Evolutionary conservation across 768 basidiomycete species (phyloP).

Genomic region (Gloeostereum incarnatum): DNA sequence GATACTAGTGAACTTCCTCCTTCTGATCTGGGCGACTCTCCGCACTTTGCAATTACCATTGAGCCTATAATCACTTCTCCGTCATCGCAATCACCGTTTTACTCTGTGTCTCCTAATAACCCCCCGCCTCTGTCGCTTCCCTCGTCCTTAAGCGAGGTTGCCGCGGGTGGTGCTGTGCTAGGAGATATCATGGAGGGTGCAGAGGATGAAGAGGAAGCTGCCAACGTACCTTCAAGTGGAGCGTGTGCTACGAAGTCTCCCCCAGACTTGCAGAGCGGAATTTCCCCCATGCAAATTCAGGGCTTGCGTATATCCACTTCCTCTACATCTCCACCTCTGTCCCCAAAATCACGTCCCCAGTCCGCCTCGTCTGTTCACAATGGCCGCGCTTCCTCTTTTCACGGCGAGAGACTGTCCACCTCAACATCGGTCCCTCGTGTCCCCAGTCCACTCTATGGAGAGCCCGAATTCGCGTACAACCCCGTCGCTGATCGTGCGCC

Average conservation of each 20-base stretch:
- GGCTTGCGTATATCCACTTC: slow-evolving; percentile 7
- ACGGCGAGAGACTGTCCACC: too few species aligned
- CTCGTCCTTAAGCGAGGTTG: slow-evolving; percentile 10
- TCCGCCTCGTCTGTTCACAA: not conserved
- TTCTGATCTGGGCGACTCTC: too few species aligned
- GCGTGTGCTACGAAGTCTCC: slow-evolving; percentile 5
- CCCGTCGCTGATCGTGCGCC: slow-evolving; percentile 54
- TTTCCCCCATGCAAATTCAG: slow-evolving; percentile 6
- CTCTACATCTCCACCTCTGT: not conserved
- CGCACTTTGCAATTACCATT: slow-evolving; percentile 22
- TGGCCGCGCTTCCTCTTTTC: not conserved
- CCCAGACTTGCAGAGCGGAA: not conserved
- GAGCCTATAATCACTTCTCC: slow-evolving; percentile 43
- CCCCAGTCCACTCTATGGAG: slow-evolving; percentile 4
- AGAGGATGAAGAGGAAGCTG: slow-evolving; percentile 41
- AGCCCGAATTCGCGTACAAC: slow-evolving; percentile 29
- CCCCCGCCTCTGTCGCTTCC: slow-evolving; percentile 10
- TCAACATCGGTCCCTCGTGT: too few species aligned
- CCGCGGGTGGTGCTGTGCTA: slow-evolving; percentile 17
- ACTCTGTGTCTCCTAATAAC: too few species aligned
- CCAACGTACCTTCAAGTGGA: slow-evolving; percentile 5
- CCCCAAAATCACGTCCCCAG: slow-evolving; percentile 1
- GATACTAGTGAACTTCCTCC: too few species aligned
- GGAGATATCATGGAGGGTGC: slow-evolving; percentile 58
- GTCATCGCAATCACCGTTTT: slow-evolving; percentile 3